Base-by-base conservation (phyloP, 805 yeast genomes). In the Starmerella asiatica region DNA sequence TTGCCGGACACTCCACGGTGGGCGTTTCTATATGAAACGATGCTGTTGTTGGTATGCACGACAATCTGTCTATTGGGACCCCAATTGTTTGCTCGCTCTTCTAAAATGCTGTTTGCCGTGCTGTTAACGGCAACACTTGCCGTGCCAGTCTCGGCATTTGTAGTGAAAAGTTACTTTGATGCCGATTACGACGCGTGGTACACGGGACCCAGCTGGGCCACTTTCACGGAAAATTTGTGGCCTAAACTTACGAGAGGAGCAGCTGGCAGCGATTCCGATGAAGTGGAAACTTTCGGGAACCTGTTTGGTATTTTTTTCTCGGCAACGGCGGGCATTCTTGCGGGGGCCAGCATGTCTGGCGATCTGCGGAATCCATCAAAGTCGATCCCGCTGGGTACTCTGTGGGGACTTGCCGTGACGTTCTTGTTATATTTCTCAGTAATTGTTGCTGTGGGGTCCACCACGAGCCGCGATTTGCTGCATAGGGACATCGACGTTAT, bases 271-370 rank as follows among this genome's bases (percentile, higher is more conserved):
- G 73, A 76, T 21, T 47, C 68, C 20, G 48, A 57, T 7, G 61
- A 62, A 0, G 73, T 69, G 14, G 97, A 88, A 56, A 83, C 77
- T 1, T 84, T 88, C 54, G 73, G 76, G 39, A 79, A 81, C 56
- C 61, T 93, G 47, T 91, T 91, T 69, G 97, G 97, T 3, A 82
- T 91, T 33, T 84, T 91, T 57, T 91, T 91, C 64, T 96, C 98
- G 9, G 95, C 98, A 1, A 88, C 98, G 0, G 95, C 97, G 5
- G 99, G 99, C 42, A 86, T 91, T 21, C 79, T 91, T 59, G 97
- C 98, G 2, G 99, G 99, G 15, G 96, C 98, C 2, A 81, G 94
- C 19, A 91, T 91, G 99, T 84, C 95, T 30, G 97, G 98, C 16
- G 95, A 85, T 51, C 67, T 91, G 46, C 64, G 71, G 40, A 75